Evolutionary conservation across 306 rosid species (phyloP).

Genomic region (Alnus glutinosa): DNA sequence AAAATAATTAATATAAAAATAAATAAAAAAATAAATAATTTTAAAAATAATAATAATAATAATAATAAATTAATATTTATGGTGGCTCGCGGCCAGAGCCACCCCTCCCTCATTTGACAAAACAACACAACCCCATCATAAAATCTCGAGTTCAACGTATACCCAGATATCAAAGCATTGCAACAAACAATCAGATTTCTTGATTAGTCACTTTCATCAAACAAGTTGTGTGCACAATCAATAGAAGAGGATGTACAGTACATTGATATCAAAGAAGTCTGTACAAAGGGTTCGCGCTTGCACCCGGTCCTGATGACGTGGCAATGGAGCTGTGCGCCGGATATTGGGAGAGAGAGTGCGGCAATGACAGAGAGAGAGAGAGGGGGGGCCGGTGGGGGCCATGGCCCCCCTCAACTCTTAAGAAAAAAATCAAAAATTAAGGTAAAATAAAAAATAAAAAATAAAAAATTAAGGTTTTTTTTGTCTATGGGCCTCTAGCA

Average conservation of each 20-base stretch:
- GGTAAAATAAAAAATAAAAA: too few species aligned
- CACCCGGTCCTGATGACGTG: slow-evolving; percentile 76
- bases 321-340: slow-evolving; percentile 63
- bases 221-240: slow-evolving; percentile 61
- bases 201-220: slow-evolving; percentile 52
- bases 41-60: too few species aligned
- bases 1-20: too few species aligned
- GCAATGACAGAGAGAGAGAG: too few species aligned
- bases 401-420: too few species aligned
- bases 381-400: too few species aligned
- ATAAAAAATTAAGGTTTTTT: too few species aligned
- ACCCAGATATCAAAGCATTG: slow-evolving; percentile 80
- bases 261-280: slow-evolving; percentile 67
- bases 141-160: slow-evolving; percentile 43
- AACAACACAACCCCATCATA: slow-evolving; percentile 48
- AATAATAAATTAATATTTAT: too few species aligned
- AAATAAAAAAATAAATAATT: too few species aligned
- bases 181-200: slow-evolving; percentile 50
- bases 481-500: too few species aligned
- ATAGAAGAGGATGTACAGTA: slow-evolving; percentile 43
- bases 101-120: slow-evolving; percentile 56
- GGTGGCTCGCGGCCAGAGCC: too few species aligned
- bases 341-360: slow-evolving; percentile 53
- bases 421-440: too few species aligned
- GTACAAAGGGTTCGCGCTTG: slow-evolving; percentile 69